Conservation (phyloP, 2,329 filamentous ascomycete genomes). For the Microcyclosporella mali region DNA sequence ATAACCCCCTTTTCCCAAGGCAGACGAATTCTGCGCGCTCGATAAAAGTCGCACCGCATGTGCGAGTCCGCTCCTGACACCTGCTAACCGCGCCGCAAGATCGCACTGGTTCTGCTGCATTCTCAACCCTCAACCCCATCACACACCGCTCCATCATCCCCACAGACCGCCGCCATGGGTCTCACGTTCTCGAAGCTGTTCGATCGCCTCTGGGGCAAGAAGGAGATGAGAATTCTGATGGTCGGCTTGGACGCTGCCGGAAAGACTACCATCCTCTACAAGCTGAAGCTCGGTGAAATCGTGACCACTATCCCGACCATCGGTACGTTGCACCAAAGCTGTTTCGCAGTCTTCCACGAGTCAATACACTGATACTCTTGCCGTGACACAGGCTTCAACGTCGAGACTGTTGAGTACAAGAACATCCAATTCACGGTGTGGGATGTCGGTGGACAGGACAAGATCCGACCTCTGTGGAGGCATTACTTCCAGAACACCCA, state of each 20-base stretch:
- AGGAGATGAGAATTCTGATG: slow-evolving; percentile 99
- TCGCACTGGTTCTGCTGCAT: slow-evolving; percentile 11
- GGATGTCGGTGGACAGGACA: slow-evolving; percentile 98
- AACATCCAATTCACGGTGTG: slow-evolving; percentile 99
- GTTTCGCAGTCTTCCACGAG: neutral
- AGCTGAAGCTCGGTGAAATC: slow-evolving; percentile 91
- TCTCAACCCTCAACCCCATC: slow-evolving; percentile 5
- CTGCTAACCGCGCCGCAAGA: slow-evolving; percentile 6
- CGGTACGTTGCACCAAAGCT: slow-evolving; percentile 40
- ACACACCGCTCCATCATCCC: slow-evolving; percentile 3
- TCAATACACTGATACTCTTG: slow-evolving; percentile 7
- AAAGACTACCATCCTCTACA: slow-evolving; percentile 76
- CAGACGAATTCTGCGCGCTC: slow-evolving; percentile 13
- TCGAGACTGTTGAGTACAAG: slow-evolving; percentile 98
- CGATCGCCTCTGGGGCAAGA: slow-evolving; percentile 97
- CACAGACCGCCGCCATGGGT: slow-evolving; percentile 68
- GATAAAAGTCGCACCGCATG: slow-evolving; percentile 2
- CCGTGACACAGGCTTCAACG: slow-evolving; percentile 83
- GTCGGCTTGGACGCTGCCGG: slow-evolving; percentile 94
- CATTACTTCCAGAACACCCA: slow-evolving; percentile 97
- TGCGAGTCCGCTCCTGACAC: neutral
- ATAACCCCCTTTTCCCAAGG: slow-evolving; percentile 14
- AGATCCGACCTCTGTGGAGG: slow-evolving; percentile 94
- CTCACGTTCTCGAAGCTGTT: slow-evolving; percentile 91
- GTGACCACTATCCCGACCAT: slow-evolving; percentile 98